Conservation (phyloP, 2,329 filamentous ascomycete species). For the Arthrobotrys sphaeroides region DNA sequence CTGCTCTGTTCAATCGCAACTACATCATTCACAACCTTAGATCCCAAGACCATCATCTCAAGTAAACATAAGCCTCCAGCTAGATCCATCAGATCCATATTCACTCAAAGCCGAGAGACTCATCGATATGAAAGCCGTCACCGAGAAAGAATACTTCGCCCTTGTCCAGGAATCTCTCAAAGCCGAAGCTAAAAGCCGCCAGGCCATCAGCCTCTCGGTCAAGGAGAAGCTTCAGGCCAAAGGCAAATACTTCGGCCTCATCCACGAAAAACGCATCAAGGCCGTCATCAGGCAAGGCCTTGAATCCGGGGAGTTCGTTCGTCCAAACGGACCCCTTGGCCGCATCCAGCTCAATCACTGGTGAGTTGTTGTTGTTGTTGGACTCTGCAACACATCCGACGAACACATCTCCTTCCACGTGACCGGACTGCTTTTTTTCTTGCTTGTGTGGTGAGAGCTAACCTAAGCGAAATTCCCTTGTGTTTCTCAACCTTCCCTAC, state of each 20-base stretch:
- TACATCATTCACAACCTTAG: too few species aligned
- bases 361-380: background rate
- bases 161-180: background rate
- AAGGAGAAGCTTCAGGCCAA: conserved; percentile 2
- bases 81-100: background rate
- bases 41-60: too few species aligned
- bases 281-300: background rate
- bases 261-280: background rate
- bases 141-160: background rate
- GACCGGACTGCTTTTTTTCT: conserved; percentile 52
- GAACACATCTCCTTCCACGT: conserved; percentile 27
- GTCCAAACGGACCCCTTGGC: background rate
- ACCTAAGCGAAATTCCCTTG: conserved; percentile 51
- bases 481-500: conserved; percentile 39
- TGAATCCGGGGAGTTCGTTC: background rate
- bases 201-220: background rate
- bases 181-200: background rate
- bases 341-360: background rate
- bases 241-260: background rate
- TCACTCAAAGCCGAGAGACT: background rate
- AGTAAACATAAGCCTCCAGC: background rate
- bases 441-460: conserved; percentile 27
- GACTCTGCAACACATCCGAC: background rate
- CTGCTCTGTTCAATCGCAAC: too few species aligned
- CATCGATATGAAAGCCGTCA: background rate